phyloP scores from a whole-genome alignment of 495 filamentous ascomycete genomes.

The Aspergillus heteromorphus region DNA sequence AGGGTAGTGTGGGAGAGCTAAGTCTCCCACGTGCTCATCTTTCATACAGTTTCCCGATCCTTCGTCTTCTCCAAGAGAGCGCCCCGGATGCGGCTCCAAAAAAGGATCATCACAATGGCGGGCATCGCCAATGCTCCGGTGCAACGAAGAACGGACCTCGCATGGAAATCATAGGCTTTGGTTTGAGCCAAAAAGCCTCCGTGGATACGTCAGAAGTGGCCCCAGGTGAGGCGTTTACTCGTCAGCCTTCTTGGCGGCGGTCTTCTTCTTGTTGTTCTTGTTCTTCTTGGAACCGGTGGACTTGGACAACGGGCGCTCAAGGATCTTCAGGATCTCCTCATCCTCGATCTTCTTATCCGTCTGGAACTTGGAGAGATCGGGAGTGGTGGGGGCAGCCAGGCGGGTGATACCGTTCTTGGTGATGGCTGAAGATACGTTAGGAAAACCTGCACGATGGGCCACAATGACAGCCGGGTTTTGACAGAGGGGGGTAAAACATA shows the following conservation, averaged over 20 bases:
- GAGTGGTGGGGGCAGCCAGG: conserved; percentile 65
- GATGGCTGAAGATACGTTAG: conserved; percentile 58
- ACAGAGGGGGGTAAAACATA: too few species aligned
- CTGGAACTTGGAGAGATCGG: conserved; percentile 74
- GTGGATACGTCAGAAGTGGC: conserved; percentile 8
- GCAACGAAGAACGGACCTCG: conserved; percentile 6
- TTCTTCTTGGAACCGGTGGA: conserved; percentile 68
- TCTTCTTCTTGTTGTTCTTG: conserved; percentile 90
- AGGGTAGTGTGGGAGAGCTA: neutral
- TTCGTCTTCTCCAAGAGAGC: neutral
- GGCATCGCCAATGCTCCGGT: neutral
- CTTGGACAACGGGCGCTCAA: conserved; percentile 76
- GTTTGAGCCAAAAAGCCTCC: conserved; percentile 7
- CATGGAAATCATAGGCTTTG: conserved; percentile 4
- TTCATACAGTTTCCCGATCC: neutral
- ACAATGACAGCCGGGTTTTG: too few species aligned
- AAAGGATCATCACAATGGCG: neutral
- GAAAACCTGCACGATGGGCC: too few species aligned
- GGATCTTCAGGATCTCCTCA: conserved; percentile 87
- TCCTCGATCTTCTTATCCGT: conserved; percentile 97
- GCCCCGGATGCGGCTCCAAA: neutral
- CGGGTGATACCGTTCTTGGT: conserved; percentile 94
- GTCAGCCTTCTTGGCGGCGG: conserved; percentile 62
- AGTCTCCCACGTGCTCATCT: neutral
- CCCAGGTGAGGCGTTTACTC: conserved; percentile 39